Conservation (phyloP, 2,329 filamentous ascomycete species). For the Furcasterigmium furcatum region DNA sequence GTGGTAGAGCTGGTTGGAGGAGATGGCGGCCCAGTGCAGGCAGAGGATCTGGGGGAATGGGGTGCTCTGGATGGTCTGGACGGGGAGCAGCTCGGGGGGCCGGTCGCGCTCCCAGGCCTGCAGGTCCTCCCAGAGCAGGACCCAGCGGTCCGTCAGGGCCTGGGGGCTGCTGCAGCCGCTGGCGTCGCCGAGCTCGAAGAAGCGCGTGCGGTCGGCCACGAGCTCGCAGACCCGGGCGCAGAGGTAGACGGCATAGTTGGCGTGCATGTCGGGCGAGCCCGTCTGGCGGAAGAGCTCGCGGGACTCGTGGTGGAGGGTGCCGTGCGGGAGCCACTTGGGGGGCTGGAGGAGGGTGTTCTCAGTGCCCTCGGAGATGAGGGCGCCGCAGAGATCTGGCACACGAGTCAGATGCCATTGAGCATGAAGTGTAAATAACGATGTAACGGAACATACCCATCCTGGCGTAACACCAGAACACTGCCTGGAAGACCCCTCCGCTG, state of each 20-base stretch:
- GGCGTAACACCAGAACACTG: slow-evolving; percentile 57
- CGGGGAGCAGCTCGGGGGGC: slow-evolving; percentile 41
- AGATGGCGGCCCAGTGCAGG: slow-evolving; percentile 51
- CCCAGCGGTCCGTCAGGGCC: slow-evolving; percentile 40
- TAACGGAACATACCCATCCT: slow-evolving; percentile 41
- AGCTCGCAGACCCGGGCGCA: slow-evolving; percentile 49
- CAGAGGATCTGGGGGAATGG: slow-evolving; percentile 52
- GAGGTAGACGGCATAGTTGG: slow-evolving; percentile 57
- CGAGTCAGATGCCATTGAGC: slow-evolving; percentile 2
- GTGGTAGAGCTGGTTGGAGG: slow-evolving; percentile 54
- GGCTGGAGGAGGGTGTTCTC: slow-evolving; percentile 48
- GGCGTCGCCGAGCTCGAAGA: slow-evolving; percentile 40
- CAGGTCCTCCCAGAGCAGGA: slow-evolving; percentile 44
- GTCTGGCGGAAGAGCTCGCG: slow-evolving; percentile 27
- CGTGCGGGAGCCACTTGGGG: slow-evolving; percentile 42
- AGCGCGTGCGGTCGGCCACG: slow-evolving; percentile 43
- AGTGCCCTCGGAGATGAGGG: slow-evolving; percentile 50
- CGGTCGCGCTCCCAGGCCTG: slow-evolving; percentile 43
- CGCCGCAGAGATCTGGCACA: slow-evolving; percentile 48
- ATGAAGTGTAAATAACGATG: neutral
- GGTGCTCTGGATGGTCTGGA: slow-evolving; percentile 35
- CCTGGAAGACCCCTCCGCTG: slow-evolving; percentile 46
- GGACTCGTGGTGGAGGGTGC: slow-evolving; percentile 29
- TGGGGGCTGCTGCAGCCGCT: slow-evolving; percentile 36
- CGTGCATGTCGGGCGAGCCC: slow-evolving; percentile 47